These are phyloP conservation scores for Trichaptum fuscoviolaceum DNA, from an alignment of 768 basidiomycete genomes.

Conservation along the genomic window DNA sequence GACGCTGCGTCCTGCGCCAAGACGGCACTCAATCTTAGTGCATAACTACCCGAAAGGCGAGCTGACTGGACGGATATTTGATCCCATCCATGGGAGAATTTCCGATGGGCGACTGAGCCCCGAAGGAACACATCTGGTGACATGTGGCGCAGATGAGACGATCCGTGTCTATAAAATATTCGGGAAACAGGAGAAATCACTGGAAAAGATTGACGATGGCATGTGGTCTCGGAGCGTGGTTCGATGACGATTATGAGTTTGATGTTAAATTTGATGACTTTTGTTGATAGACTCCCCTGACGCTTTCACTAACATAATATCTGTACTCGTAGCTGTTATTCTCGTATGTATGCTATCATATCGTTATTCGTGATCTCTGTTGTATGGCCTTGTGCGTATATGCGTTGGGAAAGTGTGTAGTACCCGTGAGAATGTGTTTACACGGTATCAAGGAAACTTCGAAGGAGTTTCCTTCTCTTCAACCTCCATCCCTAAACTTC, in stretches of 20 bases:
- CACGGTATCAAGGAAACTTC: too few relatives aligned
- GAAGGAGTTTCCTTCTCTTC: background rate
- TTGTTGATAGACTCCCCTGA: background rate
- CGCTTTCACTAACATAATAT: background rate
- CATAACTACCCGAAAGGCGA: conserved; percentile 54
- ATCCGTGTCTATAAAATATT: conserved; percentile 97
- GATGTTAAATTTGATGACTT: background rate
- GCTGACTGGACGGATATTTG: conserved; percentile 41
- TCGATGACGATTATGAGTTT: background rate
- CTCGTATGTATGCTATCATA: background rate
- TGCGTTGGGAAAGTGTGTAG: background rate
- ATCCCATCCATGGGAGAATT: conserved; percentile 30
- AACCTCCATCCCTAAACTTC: background rate
- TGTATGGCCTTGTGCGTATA: background rate
- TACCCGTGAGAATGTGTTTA: background rate
- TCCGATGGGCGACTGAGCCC: conserved; percentile 50
- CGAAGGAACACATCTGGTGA: conserved; percentile 83
- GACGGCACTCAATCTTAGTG: conserved; percentile 37
- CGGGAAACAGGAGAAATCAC: conserved; percentile 50
- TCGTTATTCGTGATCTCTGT: background rate
- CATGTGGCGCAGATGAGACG: conserved; percentile 97
- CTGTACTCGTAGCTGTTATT: background rate
- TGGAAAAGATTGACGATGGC: background rate
- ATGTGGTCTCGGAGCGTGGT: conserved; percentile 2
- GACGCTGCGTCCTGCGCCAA: conserved; percentile 13